These are phyloP conservation scores for Trichosporon sp. DNA, from an alignment of 1,284 basidiomycete genomes.

Conservation along the genomic window DNA sequence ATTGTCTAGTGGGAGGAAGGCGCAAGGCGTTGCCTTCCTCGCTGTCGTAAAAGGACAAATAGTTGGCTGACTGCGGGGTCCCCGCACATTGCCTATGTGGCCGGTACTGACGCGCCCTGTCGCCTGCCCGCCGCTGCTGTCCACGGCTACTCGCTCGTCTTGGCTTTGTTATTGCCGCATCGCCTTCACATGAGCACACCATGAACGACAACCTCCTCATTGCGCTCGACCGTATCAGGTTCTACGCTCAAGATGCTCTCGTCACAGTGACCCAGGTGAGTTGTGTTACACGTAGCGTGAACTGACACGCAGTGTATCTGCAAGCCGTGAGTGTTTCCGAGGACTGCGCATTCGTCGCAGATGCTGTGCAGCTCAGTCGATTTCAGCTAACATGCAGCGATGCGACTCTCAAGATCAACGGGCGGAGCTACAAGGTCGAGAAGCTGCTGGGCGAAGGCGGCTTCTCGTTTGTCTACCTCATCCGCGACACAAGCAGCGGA, in stretches of 20 bases:
- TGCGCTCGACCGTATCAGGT: constrained; percentile 37
- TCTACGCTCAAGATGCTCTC: constrained; percentile 34
- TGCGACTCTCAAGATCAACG: constrained; percentile 81
- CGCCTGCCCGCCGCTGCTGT: neutral
- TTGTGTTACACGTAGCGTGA: neutral
- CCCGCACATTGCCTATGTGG: neutral
- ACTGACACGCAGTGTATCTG: constrained; percentile 41
- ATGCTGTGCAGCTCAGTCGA: neutral
- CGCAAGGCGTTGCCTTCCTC: neutral
- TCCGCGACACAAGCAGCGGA: constrained; percentile 61
- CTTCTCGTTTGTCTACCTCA: constrained; percentile 92
- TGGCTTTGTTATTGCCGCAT: neutral
- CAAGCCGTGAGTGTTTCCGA: constrained; percentile 39
- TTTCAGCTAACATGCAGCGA: constrained; percentile 27
- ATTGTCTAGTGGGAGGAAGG: neutral
- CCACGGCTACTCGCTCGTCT: neutral
- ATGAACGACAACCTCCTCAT: constrained; percentile 40
- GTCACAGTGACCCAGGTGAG: constrained; percentile 38
- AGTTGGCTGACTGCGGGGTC: neutral
- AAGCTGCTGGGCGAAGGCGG: constrained; percentile 83
- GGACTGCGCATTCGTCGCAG: neutral
- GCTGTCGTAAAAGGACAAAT: neutral
- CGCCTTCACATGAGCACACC: neutral
- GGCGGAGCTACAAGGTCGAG: constrained; percentile 81
- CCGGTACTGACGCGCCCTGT: neutral